Base-by-base conservation (phyloP, 169 alveolate species). In the Cryptosporidium parvum region DNA sequence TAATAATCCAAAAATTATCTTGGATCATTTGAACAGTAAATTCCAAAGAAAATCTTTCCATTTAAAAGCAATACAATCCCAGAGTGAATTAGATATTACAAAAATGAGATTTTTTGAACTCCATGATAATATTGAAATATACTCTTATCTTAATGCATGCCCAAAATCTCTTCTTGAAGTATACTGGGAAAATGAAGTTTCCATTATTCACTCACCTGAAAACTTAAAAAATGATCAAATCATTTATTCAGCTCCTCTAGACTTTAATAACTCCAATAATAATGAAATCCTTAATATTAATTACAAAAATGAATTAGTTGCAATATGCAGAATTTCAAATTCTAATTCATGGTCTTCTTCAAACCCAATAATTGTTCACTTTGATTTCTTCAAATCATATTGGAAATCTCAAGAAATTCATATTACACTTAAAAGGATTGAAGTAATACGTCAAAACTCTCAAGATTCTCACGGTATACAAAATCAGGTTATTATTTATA, bases 331-430 rank as follows among this genome's bases (percentile, higher is more conserved):
- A 21, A 80, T 80, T 29, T 44, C 42, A 7, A 80, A 80, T 80
- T 14, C 62, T 3, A 65, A 45, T 65, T 37, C 52, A 29, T 80
- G 89, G 89, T 58, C 73, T 6, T 29, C 69, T n/a, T 45, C 45
- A 26, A 7, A 10, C 12, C 75, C 89, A 44, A 61, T 80, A 21
- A 45, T 62, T 65, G 10, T 80, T 62, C 61, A 65, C 14, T 65
- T 80, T 26, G 35, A 65, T 23, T 21, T 80, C 56, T 42, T 35
- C 14, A 62, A 62, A 9, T 59, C 80, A 9, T 26, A 21, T 39
- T 80, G 89, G 89, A 80, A 62, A 16, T 62, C 89, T 7, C 89
- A 80, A 59, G 89, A 80, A 62, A 62, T 80, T n/a, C 75, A 80
- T 2, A 59, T 80, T 12, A 44, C 9, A 16, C 12, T 80, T 16